phyloP scores from a whole-genome alignment of 2,329 filamentous ascomycete genomes.

The Xylariaceae sp. region DNA sequence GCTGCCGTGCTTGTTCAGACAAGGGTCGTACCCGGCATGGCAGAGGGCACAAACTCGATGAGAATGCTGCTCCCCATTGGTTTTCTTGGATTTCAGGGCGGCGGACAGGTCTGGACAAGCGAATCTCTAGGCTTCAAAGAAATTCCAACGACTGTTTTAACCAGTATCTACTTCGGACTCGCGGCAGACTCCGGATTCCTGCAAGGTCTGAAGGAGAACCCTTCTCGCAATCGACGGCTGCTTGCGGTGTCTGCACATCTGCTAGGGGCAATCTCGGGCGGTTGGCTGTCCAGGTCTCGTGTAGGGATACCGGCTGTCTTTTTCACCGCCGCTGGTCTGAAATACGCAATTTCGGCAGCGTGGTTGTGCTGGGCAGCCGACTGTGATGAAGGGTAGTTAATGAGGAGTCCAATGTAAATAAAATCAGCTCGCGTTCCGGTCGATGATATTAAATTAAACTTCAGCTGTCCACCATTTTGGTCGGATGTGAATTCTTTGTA shows the following conservation, averaged over 20 bases:
- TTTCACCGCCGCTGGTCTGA: too few relatives aligned
- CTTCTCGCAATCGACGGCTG: conserved; percentile 20
- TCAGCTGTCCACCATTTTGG: too few relatives aligned
- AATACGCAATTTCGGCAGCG: too few relatives aligned
- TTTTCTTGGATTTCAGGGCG: conserved; percentile 56
- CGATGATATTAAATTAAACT: too few relatives aligned
- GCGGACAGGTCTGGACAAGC: conserved; percentile 55
- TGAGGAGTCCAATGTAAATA: too few relatives aligned
- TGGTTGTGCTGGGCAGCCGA: too few relatives aligned
- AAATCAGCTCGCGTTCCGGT: too few relatives aligned
- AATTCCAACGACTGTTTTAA: conserved; percentile 57
- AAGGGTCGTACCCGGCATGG: conserved; percentile 42
- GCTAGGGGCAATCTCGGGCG: conserved; percentile 50
- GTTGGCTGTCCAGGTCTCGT: too few relatives aligned
- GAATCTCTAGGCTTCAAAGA: conserved; percentile 55
- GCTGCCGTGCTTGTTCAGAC: conserved; percentile 41
- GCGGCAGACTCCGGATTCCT: conserved; percentile 53
- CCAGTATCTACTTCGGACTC: conserved; percentile 57
- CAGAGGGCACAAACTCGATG: conserved; percentile 33
- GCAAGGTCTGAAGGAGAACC: conserved; percentile 17
- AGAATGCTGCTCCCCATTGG: conserved; percentile 48
- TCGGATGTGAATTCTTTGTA: too few relatives aligned
- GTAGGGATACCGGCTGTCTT: too few relatives aligned
- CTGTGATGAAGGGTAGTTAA: too few relatives aligned
- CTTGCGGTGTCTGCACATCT: conserved; percentile 49